Percentiles rank a stretch among this genome's conserved stretches.
Conservation (phyloP, 2,329 filamentous ascomycete species). For the Cytospora schulzeri region DNA sequence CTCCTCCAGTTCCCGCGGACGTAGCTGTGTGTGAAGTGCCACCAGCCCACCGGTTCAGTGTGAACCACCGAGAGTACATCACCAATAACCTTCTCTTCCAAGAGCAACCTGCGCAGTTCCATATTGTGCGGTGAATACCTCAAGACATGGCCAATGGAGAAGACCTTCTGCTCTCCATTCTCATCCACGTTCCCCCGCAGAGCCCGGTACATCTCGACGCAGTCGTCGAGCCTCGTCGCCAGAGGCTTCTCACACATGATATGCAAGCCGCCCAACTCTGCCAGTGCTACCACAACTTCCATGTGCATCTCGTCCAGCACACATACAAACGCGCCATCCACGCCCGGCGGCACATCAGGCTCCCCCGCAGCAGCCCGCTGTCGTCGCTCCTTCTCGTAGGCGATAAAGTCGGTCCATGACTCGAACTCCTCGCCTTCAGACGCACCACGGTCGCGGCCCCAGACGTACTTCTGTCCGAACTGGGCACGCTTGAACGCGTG, state of each 20-base stretch:
- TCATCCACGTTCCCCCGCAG: constrained; percentile 44
- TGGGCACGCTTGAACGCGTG: constrained; percentile 72
- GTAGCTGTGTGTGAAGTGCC: constrained; percentile 91
- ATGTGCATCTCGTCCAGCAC: constrained; percentile 89
- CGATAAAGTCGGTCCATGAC: constrained; percentile 75
- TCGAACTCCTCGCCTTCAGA: constrained; percentile 68
- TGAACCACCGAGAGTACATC: constrained; percentile 86
- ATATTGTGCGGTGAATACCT: constrained; percentile 93
- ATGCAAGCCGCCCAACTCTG: constrained; percentile 68
- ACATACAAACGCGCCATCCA: constrained; percentile 65
- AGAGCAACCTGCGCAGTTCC: constrained; percentile 74
- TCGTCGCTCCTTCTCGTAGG: constrained; percentile 68
- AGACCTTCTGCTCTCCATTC: constrained; percentile 53
- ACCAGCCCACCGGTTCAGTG: constrained; percentile 93
- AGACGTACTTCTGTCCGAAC: constrained; percentile 74
- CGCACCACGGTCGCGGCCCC: constrained; percentile 52
- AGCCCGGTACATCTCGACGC: constrained; percentile 70
- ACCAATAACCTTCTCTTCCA: constrained; percentile 76
- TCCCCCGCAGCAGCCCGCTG: constrained; percentile 53
- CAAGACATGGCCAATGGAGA: constrained; percentile 92
- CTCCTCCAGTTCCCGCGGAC: constrained; percentile 94
- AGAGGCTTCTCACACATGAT: constrained; percentile 96
- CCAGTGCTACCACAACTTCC: constrained; percentile 75
- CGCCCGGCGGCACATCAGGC: constrained; percentile 49
- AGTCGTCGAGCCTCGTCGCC: constrained; percentile 76